Conservation (phyloP, 176 grass and related monocot species). For the Echinochloa phyllopogon region DNA sequence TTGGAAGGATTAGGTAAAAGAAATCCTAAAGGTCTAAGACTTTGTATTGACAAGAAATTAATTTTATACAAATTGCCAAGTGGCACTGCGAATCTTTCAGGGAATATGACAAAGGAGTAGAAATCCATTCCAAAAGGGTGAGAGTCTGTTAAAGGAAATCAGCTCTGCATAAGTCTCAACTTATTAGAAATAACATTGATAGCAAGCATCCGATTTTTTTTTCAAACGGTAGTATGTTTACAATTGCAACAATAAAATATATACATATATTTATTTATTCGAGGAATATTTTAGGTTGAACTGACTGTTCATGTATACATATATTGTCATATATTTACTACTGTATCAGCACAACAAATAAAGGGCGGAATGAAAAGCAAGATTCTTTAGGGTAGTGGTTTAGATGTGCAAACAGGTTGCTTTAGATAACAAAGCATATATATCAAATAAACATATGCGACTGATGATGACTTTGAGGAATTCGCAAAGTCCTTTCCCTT, state of each 20-base stretch:
- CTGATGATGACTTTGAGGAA: background rate
- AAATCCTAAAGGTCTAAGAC: conserved; percentile 12
- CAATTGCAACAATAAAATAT: background rate
- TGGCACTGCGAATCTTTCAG: background rate
- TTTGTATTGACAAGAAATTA: conserved; percentile 13
- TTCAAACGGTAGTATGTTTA: background rate
- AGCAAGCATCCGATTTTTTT: background rate
- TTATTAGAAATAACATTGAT: background rate
- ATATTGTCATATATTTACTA: background rate
- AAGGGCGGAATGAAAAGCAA: background rate
- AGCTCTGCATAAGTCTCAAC: background rate
- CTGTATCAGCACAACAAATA: background rate
- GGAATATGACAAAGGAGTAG: background rate
- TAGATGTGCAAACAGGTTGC: background rate
- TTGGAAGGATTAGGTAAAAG: conserved; percentile 7
- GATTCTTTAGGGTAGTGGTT: background rate
- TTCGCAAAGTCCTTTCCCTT: background rate
- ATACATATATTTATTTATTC: background rate
- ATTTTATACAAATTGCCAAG: background rate
- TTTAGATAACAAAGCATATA: background rate
- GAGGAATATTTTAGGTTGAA: background rate
- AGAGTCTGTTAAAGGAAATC: background rate
- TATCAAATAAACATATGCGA: background rate
- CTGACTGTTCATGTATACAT: background rate
- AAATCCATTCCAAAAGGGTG: background rate